Percentiles rank a stretch among this genome's conserved stretches.
Evolutionary conservation across 495 filamentous ascomycete genomes (phyloP).

Genomic region (Penicillium paxilli): DNA sequence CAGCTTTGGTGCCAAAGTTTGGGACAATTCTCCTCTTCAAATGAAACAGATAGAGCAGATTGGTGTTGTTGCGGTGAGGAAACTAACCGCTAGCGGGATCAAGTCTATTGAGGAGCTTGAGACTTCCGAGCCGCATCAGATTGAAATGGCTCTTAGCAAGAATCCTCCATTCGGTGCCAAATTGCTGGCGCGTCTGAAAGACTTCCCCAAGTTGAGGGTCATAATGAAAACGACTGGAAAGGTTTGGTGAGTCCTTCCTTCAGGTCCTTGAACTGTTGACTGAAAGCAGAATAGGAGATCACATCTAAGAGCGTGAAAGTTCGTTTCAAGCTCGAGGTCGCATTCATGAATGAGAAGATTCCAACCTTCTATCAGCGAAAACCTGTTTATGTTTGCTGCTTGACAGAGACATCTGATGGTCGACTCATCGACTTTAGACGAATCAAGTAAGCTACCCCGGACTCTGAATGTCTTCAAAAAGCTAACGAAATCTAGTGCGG

Average conservation of each 20-base stretch:
- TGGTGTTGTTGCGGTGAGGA: conserved; percentile 74
- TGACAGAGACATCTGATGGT: conserved; percentile 77
- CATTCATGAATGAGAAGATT: conserved; percentile 68
- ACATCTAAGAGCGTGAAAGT: conserved; percentile 51
- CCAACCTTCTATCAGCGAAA: conserved; percentile 61
- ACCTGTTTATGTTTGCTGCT: conserved; percentile 67
- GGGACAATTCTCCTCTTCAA: conserved; percentile 84
- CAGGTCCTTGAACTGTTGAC: not conserved
- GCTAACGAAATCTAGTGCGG: conserved; percentile 49
- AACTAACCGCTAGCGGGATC: conserved; percentile 71
- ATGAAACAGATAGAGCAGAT: conserved; percentile 87
- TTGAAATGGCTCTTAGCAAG: conserved; percentile 74
- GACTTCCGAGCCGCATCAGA: conserved; percentile 61
- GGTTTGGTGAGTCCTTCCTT: conserved; percentile 29
- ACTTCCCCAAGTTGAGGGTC: conserved; percentile 76
- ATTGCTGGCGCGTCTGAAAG: conserved; percentile 58
- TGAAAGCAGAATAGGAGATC: conserved; percentile 27
- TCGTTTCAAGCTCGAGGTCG: conserved; percentile 66
- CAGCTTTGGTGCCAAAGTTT: conserved; percentile 74
- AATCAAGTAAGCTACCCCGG: conserved; percentile 46
- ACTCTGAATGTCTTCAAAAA: not conserved
- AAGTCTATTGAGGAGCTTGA: conserved; percentile 71
- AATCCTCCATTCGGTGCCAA: conserved; percentile 83
- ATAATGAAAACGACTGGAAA: conserved; percentile 50
- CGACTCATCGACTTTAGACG: conserved; percentile 75